Conservation (phyloP, 768 basidiomycete genomes). For the Termitomyces eurrhizus region DNA sequence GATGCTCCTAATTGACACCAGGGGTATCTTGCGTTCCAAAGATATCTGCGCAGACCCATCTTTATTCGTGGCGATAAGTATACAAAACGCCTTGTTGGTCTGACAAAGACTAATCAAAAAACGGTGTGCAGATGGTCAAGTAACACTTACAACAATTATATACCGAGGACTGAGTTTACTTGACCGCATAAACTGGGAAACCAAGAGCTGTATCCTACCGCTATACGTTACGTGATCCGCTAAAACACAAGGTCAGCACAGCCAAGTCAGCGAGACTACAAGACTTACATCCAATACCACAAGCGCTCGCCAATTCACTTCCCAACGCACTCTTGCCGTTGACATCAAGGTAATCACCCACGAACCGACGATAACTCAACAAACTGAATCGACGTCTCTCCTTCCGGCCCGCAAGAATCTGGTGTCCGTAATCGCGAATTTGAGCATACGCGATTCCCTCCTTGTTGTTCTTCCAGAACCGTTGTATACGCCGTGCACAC, state of each 20-base stretch:
- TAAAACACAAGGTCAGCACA: conserved; percentile 16
- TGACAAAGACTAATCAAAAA: conserved; percentile 23
- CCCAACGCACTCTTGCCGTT: conserved; percentile 80
- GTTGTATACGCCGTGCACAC: conserved; percentile 90
- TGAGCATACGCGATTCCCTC: conserved; percentile 87
- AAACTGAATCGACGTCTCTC: conserved; percentile 92
- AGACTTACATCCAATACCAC: conserved; percentile 67
- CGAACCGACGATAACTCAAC: conserved; percentile 89
- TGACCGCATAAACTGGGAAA: conserved; percentile 82
- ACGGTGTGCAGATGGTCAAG: neutral
- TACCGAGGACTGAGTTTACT: conserved; percentile 91
- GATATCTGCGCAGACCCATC: conserved; percentile 55
- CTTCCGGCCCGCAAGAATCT: conserved; percentile 86
- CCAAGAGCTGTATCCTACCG: conserved; percentile 71
- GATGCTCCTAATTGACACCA: conserved; percentile 84
- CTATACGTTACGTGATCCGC: conserved; percentile 86
- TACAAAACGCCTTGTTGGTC: conserved; percentile 84
- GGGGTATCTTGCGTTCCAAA: conserved; percentile 84
- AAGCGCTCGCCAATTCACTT: conserved; percentile 65
- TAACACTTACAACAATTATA: conserved; percentile 71
- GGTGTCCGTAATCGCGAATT: conserved; percentile 91
- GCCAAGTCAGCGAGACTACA: neutral
- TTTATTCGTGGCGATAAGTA: conserved; percentile 59
- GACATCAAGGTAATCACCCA: conserved; percentile 94
- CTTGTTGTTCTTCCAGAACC: conserved; percentile 99